These are phyloP conservation scores for Rhizopus microsporus DNA, from an alignment of 371 early-diverging fungal genomes.

Conservation along the genomic window DNA sequence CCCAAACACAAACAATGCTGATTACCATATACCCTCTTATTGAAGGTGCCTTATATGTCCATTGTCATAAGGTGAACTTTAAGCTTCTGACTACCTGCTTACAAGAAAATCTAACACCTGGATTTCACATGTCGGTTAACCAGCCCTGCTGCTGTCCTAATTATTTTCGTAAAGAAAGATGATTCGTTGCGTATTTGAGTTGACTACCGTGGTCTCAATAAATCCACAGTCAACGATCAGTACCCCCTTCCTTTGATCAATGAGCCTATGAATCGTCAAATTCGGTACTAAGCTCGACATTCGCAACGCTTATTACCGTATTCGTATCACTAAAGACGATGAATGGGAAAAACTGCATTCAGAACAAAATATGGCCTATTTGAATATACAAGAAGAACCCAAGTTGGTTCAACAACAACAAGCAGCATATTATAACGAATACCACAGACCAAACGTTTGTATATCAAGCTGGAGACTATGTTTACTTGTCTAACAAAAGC, in stretches of 20 bases:
- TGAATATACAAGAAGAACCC: slow-evolving; percentile 30
- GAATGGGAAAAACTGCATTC: slow-evolving; percentile 11
- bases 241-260: slow-evolving; percentile 30
- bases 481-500: slow-evolving; percentile 25
- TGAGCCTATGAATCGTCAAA: slow-evolving; percentile 27
- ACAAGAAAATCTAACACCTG: slow-evolving; percentile 25
- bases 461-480: slow-evolving; percentile 27
- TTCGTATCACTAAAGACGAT: slow-evolving; percentile 18
- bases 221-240: slow-evolving; percentile 31
- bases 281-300: slow-evolving; percentile 37
- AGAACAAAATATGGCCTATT: slow-evolving; percentile 29
- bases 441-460: slow-evolving; percentile 9
- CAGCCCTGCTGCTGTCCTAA: slow-evolving; percentile 52
- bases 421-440: slow-evolving; percentile 11
- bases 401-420: slow-evolving; percentile 10
- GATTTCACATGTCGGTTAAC: slow-evolving; percentile 40
- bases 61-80: too few species aligned
- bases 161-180: slow-evolving; percentile 54
- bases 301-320: slow-evolving; percentile 34
- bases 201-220: slow-evolving; percentile 57
- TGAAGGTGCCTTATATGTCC: too few species aligned
- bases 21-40: too few species aligned
- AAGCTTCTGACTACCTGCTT: slow-evolving; percentile 7
- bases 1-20: too few species aligned
- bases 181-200: slow-evolving; percentile 41